Evolutionary conservation across 192 early-diverging fungal genomes (phyloP), one percentile per base, ranked within the genome.

Genomic region (Phlyctochytrium arcticum): DNA sequence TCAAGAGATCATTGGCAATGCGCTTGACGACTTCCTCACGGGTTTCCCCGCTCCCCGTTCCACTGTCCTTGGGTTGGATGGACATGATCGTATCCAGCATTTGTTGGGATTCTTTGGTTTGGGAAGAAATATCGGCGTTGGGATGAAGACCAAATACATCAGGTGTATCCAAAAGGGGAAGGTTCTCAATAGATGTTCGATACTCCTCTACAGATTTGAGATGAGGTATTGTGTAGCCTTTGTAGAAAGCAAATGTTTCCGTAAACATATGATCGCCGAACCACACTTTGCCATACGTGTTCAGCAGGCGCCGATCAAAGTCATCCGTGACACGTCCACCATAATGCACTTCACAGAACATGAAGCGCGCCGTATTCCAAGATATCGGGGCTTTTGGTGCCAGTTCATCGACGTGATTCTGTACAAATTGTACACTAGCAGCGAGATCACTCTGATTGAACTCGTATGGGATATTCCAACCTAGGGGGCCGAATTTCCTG

Each of bases 381-480:
- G 80, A 81, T 44, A 86, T 85, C 6, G 48, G 48, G 21, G 81
- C 83, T 50, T 83, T 85, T 30, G 85, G 85, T 8, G 84, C 78
- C 35, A 86, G 63, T 62, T 86, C 85, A 73, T 86, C 85, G 15
- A 86, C 83, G 58, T 86, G 85, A 36, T 85, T 86, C 68, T 86
- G 85, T 8, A 86, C 85, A 66, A 86, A 86, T 57, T 86, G 85
- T 33, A 86, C 81, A 65, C 69, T 73, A 12, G 85, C 85, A 0
- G 85, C 82, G 26, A 86, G 63, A 75, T 86, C 85, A 53, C 75
- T 75, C 72, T 86, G 85, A 60, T 86, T 86, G 71, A 86, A 86
- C 71, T 86, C 85, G 64, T 86, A 86, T 36, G 83, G 85, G 74
- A 86, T 86, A 58, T 86, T 86, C 85, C 85, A 85, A 19, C 85